phyloP scores from a whole-genome alignment of 2,329 filamentous ascomycete genomes.

The Scolecobasidium constrictum region DNA sequence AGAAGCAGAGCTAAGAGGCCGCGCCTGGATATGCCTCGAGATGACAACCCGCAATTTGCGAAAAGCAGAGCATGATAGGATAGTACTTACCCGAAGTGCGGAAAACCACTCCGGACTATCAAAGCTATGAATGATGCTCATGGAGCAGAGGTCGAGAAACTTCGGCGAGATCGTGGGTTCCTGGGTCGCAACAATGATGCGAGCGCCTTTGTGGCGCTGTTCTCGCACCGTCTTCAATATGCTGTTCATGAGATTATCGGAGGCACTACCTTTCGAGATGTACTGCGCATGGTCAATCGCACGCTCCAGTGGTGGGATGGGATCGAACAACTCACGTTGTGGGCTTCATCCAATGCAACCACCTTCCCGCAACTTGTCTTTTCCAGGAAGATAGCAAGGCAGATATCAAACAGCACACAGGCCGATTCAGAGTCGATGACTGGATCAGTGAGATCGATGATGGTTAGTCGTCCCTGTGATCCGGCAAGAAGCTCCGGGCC shows the following conservation, averaged over 20 bases:
- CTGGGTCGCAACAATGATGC: conserved; percentile 65
- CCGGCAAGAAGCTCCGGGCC: conserved; percentile 29
- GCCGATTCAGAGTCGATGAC: conserved; percentile 57
- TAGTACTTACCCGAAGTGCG: too few species aligned
- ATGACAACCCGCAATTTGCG: too few species aligned
- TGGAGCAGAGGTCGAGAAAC: conserved; percentile 59
- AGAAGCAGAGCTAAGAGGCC: too few species aligned
- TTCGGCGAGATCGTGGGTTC: conserved; percentile 61
- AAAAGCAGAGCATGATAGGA: too few species aligned
- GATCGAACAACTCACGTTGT: conserved; percentile 42
- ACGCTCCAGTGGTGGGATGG: neutral
- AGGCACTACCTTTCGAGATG: neutral
- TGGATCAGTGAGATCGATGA: conserved; percentile 63
- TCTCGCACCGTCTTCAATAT: conserved; percentile 3
- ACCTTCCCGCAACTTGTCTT: conserved; percentile 42
- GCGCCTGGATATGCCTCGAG: too few species aligned
- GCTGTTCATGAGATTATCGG: conserved; percentile 5
- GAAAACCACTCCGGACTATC: conserved; percentile 53
- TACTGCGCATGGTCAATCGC: neutral
- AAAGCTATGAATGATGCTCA: conserved; percentile 68
- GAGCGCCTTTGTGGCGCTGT: conserved; percentile 51
- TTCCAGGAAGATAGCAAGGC: conserved; percentile 55
- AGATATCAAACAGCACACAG: conserved; percentile 64
- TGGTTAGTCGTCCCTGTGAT: conserved; percentile 48
- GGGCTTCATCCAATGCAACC: conserved; percentile 65